phyloP scores from a whole-genome alignment of 164 flowering plant genomes.

The Vitis labrusca region DNA sequence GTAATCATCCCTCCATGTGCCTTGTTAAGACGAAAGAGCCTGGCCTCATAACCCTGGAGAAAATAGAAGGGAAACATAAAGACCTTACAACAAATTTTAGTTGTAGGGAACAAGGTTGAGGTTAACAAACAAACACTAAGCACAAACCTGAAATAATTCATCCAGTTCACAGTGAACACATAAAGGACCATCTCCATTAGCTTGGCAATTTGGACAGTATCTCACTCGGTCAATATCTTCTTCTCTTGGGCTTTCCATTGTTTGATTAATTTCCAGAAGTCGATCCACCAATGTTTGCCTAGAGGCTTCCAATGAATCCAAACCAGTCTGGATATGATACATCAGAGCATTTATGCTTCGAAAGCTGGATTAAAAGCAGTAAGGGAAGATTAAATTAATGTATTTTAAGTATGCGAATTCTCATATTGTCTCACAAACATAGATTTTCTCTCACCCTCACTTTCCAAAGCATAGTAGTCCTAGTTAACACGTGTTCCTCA shows the following conservation, averaged over 20 bases:
- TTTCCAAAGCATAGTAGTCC: no score
- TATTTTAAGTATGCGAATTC: no score
- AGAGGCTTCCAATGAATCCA: slow-evolving; percentile 70
- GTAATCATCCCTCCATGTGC: slow-evolving; percentile 54
- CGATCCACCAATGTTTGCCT: slow-evolving; percentile 65
- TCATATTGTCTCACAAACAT: no score
- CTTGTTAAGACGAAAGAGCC: slow-evolving; percentile 74
- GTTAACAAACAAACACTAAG: background rate
- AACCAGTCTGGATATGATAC: slow-evolving; percentile 69
- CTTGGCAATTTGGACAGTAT: slow-evolving; percentile 66
- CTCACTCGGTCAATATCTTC: slow-evolving; percentile 79
- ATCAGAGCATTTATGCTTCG: slow-evolving; percentile 62
- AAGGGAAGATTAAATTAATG: background rate
- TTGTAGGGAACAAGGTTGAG: background rate
- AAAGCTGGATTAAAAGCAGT: slow-evolving; percentile 47
- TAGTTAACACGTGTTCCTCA: no score
- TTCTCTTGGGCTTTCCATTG: slow-evolving; percentile 83
- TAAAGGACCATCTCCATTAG: slow-evolving; percentile 55
- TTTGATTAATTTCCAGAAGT: slow-evolving; percentile 69
- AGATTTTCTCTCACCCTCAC: no score
- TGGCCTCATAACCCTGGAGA: slow-evolving; percentile 73
- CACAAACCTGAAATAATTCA: slow-evolving; percentile 74
- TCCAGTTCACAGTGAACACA: slow-evolving; percentile 87
- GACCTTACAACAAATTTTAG: background rate
- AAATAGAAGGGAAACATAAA: slow-evolving; percentile 5